Base-by-base conservation (phyloP, 75 land plant genomes). In the Ceratopteris richardii region DNA sequence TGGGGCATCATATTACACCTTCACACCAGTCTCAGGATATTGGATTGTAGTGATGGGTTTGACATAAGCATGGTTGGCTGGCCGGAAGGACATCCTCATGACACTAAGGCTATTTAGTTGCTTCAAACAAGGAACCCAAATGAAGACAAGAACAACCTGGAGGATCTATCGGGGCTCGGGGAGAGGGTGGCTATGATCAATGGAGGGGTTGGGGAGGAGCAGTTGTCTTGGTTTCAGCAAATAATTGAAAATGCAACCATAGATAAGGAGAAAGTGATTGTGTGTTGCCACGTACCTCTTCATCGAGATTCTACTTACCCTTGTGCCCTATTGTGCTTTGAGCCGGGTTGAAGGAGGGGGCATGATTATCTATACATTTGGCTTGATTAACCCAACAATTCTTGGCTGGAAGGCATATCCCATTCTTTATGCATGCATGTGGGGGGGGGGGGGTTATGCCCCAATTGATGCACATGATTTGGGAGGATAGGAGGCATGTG, bases 61-160 rank as follows among this genome's bases (percentile, higher is more conserved):
- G 99, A 95, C 61, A 73, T 95, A 20, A 90, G 96, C 65, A 80
- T 77, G 1, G 69, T 95, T 29, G 99, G 99, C 13, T 86, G 98
- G 96, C 91, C 91, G 43, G 54, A 57, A 53, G 81, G 75, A 44
- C 90, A 94, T 66, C 86, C 81, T 12, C 81, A 82, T 14, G 54
- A 78, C 22, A 29, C 71, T 46, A 63, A 72, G 30, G 99, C 88
- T 13, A 17, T 66, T 0, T 52, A 62, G 29, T 43, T 82, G 40
- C 79, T 90, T 22, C 44, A 73, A 19, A 68, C 72, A 14, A 80
- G 76, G 60, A 95, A 95, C 63, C 96, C 96, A 27, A 95, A 95
- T 60, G 20, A 43, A 14, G 76, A 90, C 37, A 86, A 90, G 64
- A 90, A 95, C 64, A 86, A 84, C 56, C 99, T 96, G 0, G 54